Evolutionary conservation across 1,284 basidiomycete genomes (phyloP).

Genomic region (Naganishia cerealis): DNA sequence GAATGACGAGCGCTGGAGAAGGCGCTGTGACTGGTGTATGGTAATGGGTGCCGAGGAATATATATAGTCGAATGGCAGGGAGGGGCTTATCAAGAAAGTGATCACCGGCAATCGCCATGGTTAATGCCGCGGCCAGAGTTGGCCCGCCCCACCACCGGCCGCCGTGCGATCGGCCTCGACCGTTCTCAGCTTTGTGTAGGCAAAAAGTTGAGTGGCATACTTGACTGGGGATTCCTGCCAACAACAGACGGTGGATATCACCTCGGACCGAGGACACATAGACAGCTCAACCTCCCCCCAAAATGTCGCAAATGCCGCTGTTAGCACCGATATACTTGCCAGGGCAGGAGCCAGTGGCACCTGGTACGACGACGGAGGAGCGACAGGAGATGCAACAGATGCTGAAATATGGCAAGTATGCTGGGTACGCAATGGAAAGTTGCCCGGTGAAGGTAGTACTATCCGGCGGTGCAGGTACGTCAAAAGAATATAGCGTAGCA

Average conservation of each 20-base stretch:
- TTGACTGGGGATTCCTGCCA: neutral
- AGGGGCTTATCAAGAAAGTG: no score
- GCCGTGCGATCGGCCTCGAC: slow-evolving; percentile 2
- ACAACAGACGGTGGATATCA: neutral
- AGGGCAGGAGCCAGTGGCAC: slow-evolving; percentile 64
- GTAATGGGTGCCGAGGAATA: neutral
- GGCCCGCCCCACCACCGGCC: neutral
- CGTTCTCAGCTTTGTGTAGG: neutral
- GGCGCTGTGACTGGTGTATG: neutral
- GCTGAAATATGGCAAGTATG: slow-evolving; percentile 72
- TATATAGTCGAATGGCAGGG: neutral
- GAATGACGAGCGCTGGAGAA: neutral
- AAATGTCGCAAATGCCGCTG: slow-evolving; percentile 38
- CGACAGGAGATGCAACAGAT: slow-evolving; percentile 66
- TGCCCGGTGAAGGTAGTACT: slow-evolving; percentile 78
- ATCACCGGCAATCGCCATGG: neutral
- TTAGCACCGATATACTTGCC: slow-evolving; percentile 52
- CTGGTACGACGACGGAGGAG: slow-evolving; percentile 78
- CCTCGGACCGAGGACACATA: neutral
- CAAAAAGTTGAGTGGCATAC: slow-evolving; percentile 8
- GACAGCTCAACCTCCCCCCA: neutral
- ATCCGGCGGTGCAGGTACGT: slow-evolving; percentile 75
- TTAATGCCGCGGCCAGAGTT: neutral
- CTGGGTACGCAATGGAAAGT: slow-evolving; percentile 72
- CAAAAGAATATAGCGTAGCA: neutral